Evolutionary conservation across 2,329 filamentous ascomycete species (phyloP), one percentile per base, ranked within the genome.

Genomic region (Aspergillus hiratsukae): DNA sequence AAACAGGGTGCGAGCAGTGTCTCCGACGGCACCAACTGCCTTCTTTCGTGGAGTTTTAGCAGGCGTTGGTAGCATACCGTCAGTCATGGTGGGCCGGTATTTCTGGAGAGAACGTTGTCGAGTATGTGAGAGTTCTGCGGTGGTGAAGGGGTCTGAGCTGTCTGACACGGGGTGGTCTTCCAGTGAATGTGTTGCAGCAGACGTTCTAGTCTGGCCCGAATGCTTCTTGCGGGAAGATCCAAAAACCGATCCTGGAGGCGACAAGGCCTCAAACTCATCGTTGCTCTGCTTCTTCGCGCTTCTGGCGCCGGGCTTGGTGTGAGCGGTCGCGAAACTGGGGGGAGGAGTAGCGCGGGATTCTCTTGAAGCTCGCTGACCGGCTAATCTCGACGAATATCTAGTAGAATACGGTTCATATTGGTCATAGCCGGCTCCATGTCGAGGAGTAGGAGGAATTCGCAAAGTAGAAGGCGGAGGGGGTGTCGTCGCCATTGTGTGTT

Each of bases 1-100:
- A 66, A 84, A 85, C 28, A 84, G 71, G 28, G 80, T 74, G 57
- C 83, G 81, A 28, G 82, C 79, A 37, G 81, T 78, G 4, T 76
- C 68, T 51, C 76, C 72, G 52, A 80, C 65, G 56, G 79, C 74
- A 14, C 71, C 65, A 23, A 78, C 66, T 3, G 74, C 67, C 61
- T 81, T 82, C 72, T 84, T 85, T 64, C 77, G 77, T 9, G 84
- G 84, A 9, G 84, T 86, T 71, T 86, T 86, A 46, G 80, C 78
- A 19, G 84, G 84, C 23, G 84, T 87, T 2, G 82, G 83, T 17
- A 86, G 75, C 77, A 84, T 81, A 51, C 72, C 74, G 52, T 67
- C 66, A 46, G 72, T 66, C 53, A 70, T 71, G 31, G 59, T 71
- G 58, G 67, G 62, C 45, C 58, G 63, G 31, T 63, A 61, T n/a